Evolutionary conservation across 208 protist species (phyloP).

Genomic region (Trichomonas vaginalis): DNA sequence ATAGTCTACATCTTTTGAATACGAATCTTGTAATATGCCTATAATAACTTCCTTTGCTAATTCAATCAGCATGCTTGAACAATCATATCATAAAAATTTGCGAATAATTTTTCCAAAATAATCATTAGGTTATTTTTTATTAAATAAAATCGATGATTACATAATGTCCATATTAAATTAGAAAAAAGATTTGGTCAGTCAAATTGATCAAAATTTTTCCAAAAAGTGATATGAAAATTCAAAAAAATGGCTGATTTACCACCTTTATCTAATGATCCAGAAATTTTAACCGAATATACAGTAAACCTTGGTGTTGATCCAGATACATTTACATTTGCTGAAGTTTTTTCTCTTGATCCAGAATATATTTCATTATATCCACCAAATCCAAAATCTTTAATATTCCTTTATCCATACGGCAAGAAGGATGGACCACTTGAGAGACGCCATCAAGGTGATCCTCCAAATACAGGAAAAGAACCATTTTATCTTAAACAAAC

Average conservation of each 20-base stretch:
- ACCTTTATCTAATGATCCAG: neutral
- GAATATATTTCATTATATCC: neutral
- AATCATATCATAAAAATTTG: too few relatives aligned
- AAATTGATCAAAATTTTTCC: neutral
- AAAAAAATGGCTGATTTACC: neutral
- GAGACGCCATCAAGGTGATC: neutral
- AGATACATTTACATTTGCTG: neutral
- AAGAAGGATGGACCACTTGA: neutral
- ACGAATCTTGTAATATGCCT: too few relatives aligned
- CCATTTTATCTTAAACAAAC: slow-evolving; percentile 27
- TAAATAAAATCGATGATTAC: too few relatives aligned
- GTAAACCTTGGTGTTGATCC: neutral
- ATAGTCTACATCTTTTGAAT: too few relatives aligned
- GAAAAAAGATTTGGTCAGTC: neutral
- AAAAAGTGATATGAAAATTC: neutral
- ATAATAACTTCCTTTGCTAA: too few relatives aligned
- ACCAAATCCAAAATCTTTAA: neutral
- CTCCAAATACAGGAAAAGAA: too few relatives aligned
- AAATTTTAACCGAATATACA: neutral
- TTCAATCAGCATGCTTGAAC: too few relatives aligned
- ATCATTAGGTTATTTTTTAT: too few relatives aligned
- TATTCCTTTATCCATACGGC: neutral
- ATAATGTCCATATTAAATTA: too few relatives aligned
- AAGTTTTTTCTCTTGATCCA: slow-evolving; percentile 2
- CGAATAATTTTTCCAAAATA: too few relatives aligned